Percentiles rank a stretch among this genome's conserved stretches.
Evolutionary conservation across 495 filamentous ascomycete species (phyloP).

Genomic region (Talaromyces stipitatus): DNA sequence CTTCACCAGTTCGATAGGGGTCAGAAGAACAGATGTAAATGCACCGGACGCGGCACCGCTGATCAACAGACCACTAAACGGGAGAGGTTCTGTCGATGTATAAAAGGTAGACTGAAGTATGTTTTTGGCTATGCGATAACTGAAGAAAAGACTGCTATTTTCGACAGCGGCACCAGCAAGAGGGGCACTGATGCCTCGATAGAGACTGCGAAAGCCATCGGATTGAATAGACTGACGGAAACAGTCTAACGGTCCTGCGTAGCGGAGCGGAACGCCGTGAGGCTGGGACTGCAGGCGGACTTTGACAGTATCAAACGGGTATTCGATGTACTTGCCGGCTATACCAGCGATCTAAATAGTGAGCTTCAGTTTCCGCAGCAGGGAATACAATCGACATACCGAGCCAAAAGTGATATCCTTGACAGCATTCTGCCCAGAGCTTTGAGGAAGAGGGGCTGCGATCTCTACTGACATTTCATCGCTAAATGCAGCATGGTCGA

Average conservation of each 20-base stretch:
- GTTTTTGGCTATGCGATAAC: conserved; percentile 64
- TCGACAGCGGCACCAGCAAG: conserved; percentile 88
- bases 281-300: conserved; percentile 68
- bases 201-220: conserved; percentile 69
- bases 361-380: conserved; percentile 1
- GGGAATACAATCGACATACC: conserved; percentile 38
- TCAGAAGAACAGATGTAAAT: conserved; percentile 82
- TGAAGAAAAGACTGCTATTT: conserved; percentile 91
- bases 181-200: conserved; percentile 89
- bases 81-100: conserved; percentile 46
- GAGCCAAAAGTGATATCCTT: conserved; percentile 83
- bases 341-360: conserved; percentile 65
- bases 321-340: conserved; percentile 92
- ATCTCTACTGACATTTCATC: conserved; percentile 35
- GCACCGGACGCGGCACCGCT: conserved; percentile 83
- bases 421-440: conserved; percentile 56
- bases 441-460: conserved; percentile 34
- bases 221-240: conserved; percentile 74
- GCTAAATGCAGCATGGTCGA: conserved; percentile 31
- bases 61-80: conserved; percentile 62
- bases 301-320: conserved; percentile 98
- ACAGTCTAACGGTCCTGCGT: conserved; percentile 85
- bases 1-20: conserved; percentile 94
- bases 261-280: conserved; percentile 70
- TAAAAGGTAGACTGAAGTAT: conserved; percentile 52